These are phyloP conservation scores for Claviceps digitariae DNA, from an alignment of 2,329 filamentous ascomycete genomes.

Conservation along the genomic window DNA sequence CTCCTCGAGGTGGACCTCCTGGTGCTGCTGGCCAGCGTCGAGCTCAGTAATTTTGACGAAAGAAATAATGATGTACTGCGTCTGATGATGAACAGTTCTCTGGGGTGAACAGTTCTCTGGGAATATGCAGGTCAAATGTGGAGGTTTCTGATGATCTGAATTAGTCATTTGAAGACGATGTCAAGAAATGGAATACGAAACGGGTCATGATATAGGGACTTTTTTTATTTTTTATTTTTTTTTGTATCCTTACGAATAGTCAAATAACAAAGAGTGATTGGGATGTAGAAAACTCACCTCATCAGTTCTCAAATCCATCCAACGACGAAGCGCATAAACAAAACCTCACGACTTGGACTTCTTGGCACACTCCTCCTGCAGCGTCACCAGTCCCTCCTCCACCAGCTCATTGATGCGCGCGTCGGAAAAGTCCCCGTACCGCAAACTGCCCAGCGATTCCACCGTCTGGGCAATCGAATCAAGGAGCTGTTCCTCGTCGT, in stretches of 20 bases:
- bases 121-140: not conserved
- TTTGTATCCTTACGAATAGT: too few relatives aligned
- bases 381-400: conserved; percentile 44
- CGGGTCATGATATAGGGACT: not conserved
- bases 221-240: not conserved
- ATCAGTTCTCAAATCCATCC: not conserved
- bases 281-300: not conserved
- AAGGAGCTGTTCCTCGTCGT: conserved; percentile 47
- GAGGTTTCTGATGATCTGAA: not conserved
- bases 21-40: conserved; percentile 3
- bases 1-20: conserved; percentile 6
- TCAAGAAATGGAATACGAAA: not conserved
- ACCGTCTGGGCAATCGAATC: conserved; percentile 51
- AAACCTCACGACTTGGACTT: conserved; percentile 16
- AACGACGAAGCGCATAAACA: too few relatives aligned
- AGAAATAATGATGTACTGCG: not conserved
- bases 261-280: not conserved
- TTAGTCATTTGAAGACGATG: not conserved
- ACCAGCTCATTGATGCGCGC: conserved; percentile 50
- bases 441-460: conserved; percentile 65
- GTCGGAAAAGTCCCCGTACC: conserved; percentile 64
- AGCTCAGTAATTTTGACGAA: not conserved
- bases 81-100: not conserved
- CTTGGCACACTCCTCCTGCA: conserved; percentile 46
- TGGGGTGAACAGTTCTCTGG: not conserved